Evolutionary conservation across 306 rosid genomes (phyloP), one percentile per base, ranked within the genome.

Genomic region (Cicer arietinum): DNA sequence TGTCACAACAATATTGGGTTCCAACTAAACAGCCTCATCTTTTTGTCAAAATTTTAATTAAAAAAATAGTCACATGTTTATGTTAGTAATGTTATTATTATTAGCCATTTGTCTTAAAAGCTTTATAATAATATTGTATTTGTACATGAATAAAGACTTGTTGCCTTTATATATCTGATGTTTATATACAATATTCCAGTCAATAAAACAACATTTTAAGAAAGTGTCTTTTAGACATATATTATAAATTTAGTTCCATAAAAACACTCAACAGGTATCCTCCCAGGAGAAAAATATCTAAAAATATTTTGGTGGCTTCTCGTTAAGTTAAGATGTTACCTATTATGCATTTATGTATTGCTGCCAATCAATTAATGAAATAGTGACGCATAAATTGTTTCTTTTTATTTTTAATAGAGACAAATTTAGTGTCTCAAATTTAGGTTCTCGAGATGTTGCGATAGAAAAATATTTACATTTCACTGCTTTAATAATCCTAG

Each of bases 331-430:
- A 72, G 14, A 25, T 45, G 57, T 44, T 46, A 73, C 37, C 14
- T 37, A 47, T 44, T 35, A 1, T 64, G 30, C 58, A 44, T 63
- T 63, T 79, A 54, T 62, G 41, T 60, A 70, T 41, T 50, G 45
- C 12, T 18, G 44, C 18, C 37, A 62, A 58, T 39, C 61, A 68
- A 58, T 17, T 12, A 45, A 45, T 48, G 47, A 64, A 78, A 70
- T 47, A 70, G 8, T 4, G 13, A 37, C 18, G 52, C 52, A 37
- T 14, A 66, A 76, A 25, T 25, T 76, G 43, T n/a, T n/a, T 45
- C 60, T 52, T 2, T 25, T 25, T 25, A 3, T 25, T 25, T 25
- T 25, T 2, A 22, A 1, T 22, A 22, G 30, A 22, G 1, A 2
- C 30, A 22, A 22, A 22, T 22, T 22, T 22, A 22, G 30, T 1